A percentile compares a stretch with the other conserved stretches of the same genome.
Conservation (phyloP, 495 filamentous ascomycete species). For the Letharia columbiana region DNA sequence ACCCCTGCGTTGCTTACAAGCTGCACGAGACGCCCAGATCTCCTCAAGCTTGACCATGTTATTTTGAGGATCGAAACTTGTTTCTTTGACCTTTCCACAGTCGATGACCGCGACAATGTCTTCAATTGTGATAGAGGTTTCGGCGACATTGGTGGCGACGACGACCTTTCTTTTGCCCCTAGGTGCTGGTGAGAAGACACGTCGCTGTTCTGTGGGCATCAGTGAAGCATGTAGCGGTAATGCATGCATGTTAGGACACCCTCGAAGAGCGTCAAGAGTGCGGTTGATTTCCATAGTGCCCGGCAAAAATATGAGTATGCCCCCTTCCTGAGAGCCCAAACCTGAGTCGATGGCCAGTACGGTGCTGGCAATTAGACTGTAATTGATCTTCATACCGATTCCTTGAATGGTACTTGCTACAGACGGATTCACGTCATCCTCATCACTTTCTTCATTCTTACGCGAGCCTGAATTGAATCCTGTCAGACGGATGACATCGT, state of each 20-base stretch:
- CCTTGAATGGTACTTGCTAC: conserved; percentile 61
- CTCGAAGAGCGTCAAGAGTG: conserved; percentile 60
- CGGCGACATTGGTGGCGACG: conserved; percentile 90
- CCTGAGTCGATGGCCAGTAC: conserved; percentile 72
- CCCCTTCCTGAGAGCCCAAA: conserved; percentile 61
- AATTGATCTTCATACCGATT: conserved; percentile 84
- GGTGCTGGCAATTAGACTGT: conserved; percentile 72
- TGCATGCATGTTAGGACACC: conserved; percentile 62
- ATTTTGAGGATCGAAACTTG: conserved; percentile 81
- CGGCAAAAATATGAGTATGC: conserved; percentile 89
- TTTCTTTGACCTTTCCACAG: conserved; percentile 91
- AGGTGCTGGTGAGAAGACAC: conserved; percentile 73
- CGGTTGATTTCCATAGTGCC: conserved; percentile 78
- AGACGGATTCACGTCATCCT: conserved; percentile 35
- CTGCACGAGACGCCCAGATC: conserved; percentile 89
- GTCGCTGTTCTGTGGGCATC: conserved; percentile 72
- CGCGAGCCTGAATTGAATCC: conserved; percentile 50
- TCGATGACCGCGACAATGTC: conserved; percentile 97
- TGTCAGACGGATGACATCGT: conserved; percentile 75
- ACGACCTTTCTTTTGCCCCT: conserved; percentile 81
- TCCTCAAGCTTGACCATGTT: conserved; percentile 93
- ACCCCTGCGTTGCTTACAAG: conserved; percentile 93
- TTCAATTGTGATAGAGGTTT: conserved; percentile 96
- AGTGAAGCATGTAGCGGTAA: conserved; percentile 91
- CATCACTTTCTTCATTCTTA: conserved; percentile 34